Base-by-base conservation (phyloP, 805 yeast genomes). In the Ogataea naganishii region DNA sequence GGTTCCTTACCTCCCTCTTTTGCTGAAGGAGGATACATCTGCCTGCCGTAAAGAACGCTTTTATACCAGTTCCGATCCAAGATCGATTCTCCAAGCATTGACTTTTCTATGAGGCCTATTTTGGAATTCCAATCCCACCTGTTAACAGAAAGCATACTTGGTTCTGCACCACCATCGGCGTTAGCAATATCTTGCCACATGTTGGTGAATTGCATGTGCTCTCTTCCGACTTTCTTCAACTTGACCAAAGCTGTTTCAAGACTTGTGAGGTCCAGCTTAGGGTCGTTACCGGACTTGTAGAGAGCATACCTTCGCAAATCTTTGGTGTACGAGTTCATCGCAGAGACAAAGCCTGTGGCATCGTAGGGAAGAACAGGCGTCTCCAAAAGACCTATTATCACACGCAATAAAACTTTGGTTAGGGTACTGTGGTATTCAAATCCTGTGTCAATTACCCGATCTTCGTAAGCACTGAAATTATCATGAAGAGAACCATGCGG, bases 71-170 rank as follows among this genome's bases (percentile, higher is more conserved):
- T 61, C 20, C 95, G 63, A 5, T 56, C 46, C 4, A 62, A 61
- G 1, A 70, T 42, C 1, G 72, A 72, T 6, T 55, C 58, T 2
- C 60, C 48, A 7, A 78, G 46, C 38, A 82, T 68, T 13, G 61
- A 51, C 38, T 68, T 69, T 38, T 76, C 79, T 34, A 82, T 61
- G 11, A 56, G 50, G 4, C 71, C 52, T 43, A 84, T 53, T 36
- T 73, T 72, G n/a, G 73, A 66, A 52, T 88, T 88, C 83, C 92
- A 81, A 33, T 72, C 73, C 79, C 83, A 72, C 44, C 97, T 64
- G 38, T 72, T 75, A 26, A 77, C 74, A 0, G 88, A 68, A 23
- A 83, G 57, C 33, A 80, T 49, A 2, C 85, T 72, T 2, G 94
- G 86, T 48, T 88, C 94, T 4, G 74, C 45, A 2, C 80, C 88